Conservation (phyloP, 108 stramenopile genomes). For the Cylindrotheca closterium region DNA sequence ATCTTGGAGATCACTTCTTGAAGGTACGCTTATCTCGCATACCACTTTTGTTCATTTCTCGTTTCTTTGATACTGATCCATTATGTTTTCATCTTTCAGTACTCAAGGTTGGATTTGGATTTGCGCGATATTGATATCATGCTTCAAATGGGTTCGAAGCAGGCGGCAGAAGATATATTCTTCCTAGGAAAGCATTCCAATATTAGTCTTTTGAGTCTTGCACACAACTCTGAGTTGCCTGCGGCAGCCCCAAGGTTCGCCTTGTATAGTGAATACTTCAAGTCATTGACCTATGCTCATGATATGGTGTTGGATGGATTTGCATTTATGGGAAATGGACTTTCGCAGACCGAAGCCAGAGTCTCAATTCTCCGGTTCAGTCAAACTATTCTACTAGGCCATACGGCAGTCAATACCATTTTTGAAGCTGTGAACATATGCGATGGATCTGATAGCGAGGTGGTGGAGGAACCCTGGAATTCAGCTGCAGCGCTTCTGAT, state of each 20-base stretch:
- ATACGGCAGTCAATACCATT: slow-evolving; percentile 44
- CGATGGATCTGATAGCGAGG: slow-evolving; percentile 6
- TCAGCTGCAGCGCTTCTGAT: slow-evolving; percentile 53
- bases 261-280: slow-evolving; percentile 39
- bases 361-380: slow-evolving; percentile 33
- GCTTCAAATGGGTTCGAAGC: slow-evolving; percentile 53
- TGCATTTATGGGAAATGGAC: slow-evolving; percentile 8
- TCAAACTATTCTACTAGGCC: slow-evolving; percentile 57
- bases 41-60: too few relatives aligned
- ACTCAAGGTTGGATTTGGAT: slow-evolving; percentile 58
- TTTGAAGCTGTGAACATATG: slow-evolving; percentile 23
- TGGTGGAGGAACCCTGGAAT: slow-evolving; percentile 31
- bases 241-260: slow-evolving; percentile 50
- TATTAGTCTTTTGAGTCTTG: slow-evolving; percentile 32
- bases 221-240: slow-evolving; percentile 41
- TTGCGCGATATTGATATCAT: slow-evolving; percentile 53
- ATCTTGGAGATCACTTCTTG: background rate
- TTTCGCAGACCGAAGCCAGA: slow-evolving; percentile 31
- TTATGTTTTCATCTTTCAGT: too few relatives aligned
- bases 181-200: slow-evolving; percentile 41
- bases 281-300: slow-evolving; percentile 51
- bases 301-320: slow-evolving; percentile 38
- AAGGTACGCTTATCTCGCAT: too few relatives aligned
- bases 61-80: too few relatives aligned
- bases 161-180: slow-evolving; percentile 52